A percentile compares a stretch with the other conserved stretches of the same genome.
Evolutionary conservation across 1,284 basidiomycete species (phyloP).

Genomic region (Fomes fomentarius): DNA sequence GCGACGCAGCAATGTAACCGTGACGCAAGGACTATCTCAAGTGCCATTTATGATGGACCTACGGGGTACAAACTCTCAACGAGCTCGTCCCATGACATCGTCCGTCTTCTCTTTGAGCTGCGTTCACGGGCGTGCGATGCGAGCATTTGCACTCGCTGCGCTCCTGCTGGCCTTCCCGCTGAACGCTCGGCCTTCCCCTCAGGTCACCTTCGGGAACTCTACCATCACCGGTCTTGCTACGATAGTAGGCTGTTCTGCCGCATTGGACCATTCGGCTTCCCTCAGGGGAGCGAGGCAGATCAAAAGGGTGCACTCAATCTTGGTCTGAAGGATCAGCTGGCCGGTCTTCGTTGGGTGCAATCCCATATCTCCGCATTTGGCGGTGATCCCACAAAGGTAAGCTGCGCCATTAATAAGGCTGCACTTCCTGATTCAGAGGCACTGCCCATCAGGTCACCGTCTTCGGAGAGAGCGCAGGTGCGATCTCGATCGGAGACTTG

Average conservation of each 20-base stretch:
- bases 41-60: no score
- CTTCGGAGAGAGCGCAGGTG: conserved; percentile 58
- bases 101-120: neutral
- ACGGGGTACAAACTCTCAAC: no score
- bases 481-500: conserved; percentile 46
- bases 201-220: neutral
- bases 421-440: no score
- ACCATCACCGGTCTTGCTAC: no score
- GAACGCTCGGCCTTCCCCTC: neutral
- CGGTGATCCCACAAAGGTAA: conserved; percentile 48
- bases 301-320: conserved; percentile 44
- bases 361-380: conserved; percentile 49
- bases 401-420: conserved; percentile 23
- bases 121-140: neutral
- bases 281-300: conserved; percentile 48
- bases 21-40: no score
- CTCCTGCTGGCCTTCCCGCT: neutral
- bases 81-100: neutral
- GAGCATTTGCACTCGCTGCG: neutral
- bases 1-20: no score
- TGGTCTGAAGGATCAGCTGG: conserved; percentile 46
- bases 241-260: conserved; percentile 40
- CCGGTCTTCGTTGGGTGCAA: conserved; percentile 52
- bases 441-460: conserved; percentile 44
- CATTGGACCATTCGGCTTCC: conserved; percentile 51